Evolutionary conservation across 2,329 filamentous ascomycete genomes (phyloP), one percentile per base, ranked within the genome.

Genomic region (Claviceps humidiphila): DNA sequence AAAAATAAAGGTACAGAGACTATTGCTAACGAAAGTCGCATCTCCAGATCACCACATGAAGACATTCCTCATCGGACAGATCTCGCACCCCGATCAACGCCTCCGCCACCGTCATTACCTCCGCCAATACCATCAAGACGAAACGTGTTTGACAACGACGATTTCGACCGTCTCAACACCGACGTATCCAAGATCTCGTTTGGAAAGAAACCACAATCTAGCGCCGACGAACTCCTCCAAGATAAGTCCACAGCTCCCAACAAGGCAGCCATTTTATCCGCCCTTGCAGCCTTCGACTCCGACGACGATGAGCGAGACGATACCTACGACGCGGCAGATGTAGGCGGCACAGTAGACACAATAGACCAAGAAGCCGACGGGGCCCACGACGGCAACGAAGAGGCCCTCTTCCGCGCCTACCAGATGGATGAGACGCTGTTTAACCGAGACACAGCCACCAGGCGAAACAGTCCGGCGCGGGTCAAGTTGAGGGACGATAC

Each of bases 241-340:
- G 82, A 89, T 61, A 78, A 78, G 49, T 75, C 78, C 20, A 71
- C 71, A 1, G 81, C 83, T 3, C 80, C 84, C 1, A 82, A 83
- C 60, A 95, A 94, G 69, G 87, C 89, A 0, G 85, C 89, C 11
- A 95, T 96, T 59, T 71, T 95, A 24, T 87, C 90, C 3, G 91
- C 91, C 0, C 78, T 97, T 2, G 88, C 89, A 16, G 78, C 85
- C 0, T 96, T 97, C 59, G 90, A 97, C 68, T 85, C 84, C 0
- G 91, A 97, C 60, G 93, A 97, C 58, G 93, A 98, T 65, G 93
- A 98, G 70, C 81, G 89, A 39, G 93, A 98, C 66, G 93, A 98
- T 65, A 97, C 91, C 0, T 98, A 98, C 64, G 93, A 98, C 61
- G 81, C 84, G 1, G 88, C 82, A 49, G 93, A 97, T 62, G 89